A percentile compares a stretch with the other conserved stretches of the same genome.
Evolutionary conservation across 345 rosid genomes (phyloP).

Genomic region (Populus tremula): DNA sequence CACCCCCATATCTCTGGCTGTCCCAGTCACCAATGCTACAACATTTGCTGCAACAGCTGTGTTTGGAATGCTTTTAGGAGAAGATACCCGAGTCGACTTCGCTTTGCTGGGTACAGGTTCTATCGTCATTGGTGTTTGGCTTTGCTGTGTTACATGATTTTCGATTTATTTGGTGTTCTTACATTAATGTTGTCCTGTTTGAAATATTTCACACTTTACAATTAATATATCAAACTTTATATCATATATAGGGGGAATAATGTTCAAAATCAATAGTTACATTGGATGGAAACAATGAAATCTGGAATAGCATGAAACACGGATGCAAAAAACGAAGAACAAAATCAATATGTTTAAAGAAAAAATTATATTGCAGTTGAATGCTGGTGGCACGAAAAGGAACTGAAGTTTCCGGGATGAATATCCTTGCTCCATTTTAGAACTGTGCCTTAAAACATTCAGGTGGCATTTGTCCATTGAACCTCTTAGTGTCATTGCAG

Average conservation of each 20-base stretch:
- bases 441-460: slow-evolving; percentile 64
- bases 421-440: slow-evolving; percentile 21
- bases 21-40: slow-evolving; percentile 88
- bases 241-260: too few species aligned
- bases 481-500: slow-evolving; percentile 58
- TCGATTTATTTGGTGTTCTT: neutral
- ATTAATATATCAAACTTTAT: neutral
- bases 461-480: slow-evolving; percentile 56
- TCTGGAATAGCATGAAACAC: neutral
- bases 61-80: slow-evolving; percentile 69
- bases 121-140: slow-evolving; percentile 76
- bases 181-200: neutral
- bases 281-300: neutral
- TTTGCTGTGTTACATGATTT: slow-evolving; percentile 49
- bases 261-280: neutral
- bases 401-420: neutral
- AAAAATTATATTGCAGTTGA: neutral
- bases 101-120: slow-evolving; percentile 63
- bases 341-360: slow-evolving; percentile 1
- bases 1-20: slow-evolving; percentile 77
- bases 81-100: slow-evolving; percentile 53
- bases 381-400: neutral
- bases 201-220: neutral
- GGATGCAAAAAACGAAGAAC: neutral
- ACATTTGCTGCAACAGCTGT: slow-evolving; percentile 91